phyloP scores from a whole-genome alignment of 2,329 filamentous ascomycete species.

The Ascocoryne sarcoides region DNA sequence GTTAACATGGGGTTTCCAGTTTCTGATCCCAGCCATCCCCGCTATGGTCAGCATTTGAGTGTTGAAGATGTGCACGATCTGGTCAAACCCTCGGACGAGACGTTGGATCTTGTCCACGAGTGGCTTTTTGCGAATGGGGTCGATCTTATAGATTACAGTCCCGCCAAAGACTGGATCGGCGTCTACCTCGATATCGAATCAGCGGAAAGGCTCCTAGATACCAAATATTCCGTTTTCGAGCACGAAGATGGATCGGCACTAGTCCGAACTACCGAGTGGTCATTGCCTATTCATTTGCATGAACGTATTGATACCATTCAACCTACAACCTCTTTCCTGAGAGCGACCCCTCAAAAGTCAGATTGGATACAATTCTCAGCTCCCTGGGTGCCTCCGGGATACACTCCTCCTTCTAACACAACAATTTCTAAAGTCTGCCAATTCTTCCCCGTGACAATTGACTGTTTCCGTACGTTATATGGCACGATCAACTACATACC shows the following conservation, averaged over 20 bases:
- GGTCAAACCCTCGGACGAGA: constrained; percentile 43
- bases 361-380: constrained; percentile 5
- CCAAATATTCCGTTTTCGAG: constrained; percentile 43
- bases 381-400: constrained; percentile 6
- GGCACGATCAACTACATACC: constrained; percentile 14
- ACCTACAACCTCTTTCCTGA: constrained; percentile 52
- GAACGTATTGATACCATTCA: constrained; percentile 50
- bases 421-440: constrained; percentile 54
- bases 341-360: constrained; percentile 19
- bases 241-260: constrained; percentile 43
- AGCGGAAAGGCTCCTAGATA: constrained; percentile 45
- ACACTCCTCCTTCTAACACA: constrained; percentile 5
- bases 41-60: constrained; percentile 46
- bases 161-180: constrained; percentile 49
- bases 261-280: constrained; percentile 46
- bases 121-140: constrained; percentile 48
- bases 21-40: constrained; percentile 42
- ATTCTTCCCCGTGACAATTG: constrained; percentile 13
- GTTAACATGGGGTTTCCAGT: too few relatives aligned
- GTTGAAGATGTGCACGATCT: constrained; percentile 43
- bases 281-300: constrained; percentile 46
- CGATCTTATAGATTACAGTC: constrained; percentile 32
- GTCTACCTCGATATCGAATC: constrained; percentile 41
- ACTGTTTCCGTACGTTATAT: constrained; percentile 19
- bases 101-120: constrained; percentile 41